Conservation (phyloP, 2,329 filamentous ascomycete species). For the Cryphonectria parasitica region DNA sequence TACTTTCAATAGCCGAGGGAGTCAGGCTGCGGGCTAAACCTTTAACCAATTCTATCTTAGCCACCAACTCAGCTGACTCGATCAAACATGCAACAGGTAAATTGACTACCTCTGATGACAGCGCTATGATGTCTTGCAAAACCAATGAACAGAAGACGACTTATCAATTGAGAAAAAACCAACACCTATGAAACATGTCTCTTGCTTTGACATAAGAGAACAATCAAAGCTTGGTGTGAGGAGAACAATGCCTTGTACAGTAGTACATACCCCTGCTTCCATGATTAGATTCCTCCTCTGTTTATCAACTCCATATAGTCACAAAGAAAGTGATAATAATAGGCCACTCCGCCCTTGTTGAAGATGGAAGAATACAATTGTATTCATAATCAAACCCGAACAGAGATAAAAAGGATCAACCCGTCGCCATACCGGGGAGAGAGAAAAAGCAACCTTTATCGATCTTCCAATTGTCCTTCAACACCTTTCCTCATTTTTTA, state of each 20-base stretch:
- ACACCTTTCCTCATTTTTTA: no score
- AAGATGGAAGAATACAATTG: background rate
- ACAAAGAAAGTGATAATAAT: background rate
- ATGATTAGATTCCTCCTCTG: background rate
- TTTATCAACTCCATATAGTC: background rate
- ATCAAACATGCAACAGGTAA: background rate
- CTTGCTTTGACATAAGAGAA: background rate
- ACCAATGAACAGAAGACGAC: background rate
- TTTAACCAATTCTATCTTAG: background rate
- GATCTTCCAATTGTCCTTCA: background rate
- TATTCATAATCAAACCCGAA: background rate
- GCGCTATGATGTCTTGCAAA: background rate
- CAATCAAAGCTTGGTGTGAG: background rate
- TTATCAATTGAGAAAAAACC: background rate
- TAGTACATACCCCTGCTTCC: background rate
- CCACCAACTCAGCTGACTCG: background rate
- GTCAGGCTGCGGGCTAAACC: background rate
- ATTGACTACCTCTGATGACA: background rate
- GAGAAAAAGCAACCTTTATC: background rate
- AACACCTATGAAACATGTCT: background rate
- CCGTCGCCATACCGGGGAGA: background rate
- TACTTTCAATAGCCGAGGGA: background rate
- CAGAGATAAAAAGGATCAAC: background rate
- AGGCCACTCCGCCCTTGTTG: background rate
- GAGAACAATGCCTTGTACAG: background rate